phyloP scores from a whole-genome alignment of 352 stramenopile genomes.

The Globisporangium takayamanum region DNA sequence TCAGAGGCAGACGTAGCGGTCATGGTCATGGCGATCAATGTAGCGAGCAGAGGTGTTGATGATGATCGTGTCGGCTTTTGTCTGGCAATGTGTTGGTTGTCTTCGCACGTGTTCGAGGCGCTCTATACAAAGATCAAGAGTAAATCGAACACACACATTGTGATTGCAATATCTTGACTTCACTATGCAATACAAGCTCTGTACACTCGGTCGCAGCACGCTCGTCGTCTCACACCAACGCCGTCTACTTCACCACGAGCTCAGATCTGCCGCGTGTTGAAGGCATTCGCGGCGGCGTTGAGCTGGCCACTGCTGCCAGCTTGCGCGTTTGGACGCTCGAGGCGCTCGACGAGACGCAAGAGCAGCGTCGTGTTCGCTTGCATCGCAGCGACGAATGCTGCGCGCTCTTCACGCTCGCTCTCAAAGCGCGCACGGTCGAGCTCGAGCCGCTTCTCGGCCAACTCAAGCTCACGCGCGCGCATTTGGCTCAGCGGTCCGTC shows the following conservation, averaged over 20 bases:
- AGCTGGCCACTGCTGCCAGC: not conserved
- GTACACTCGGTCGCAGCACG: not conserved
- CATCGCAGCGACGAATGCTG: slow-evolving; percentile 7
- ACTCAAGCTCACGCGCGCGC: slow-evolving; percentile 6
- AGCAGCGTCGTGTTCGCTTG: slow-evolving; percentile 11
- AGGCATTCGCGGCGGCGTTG: not conserved
- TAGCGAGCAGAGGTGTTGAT: not conserved
- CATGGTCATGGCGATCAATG: not conserved
- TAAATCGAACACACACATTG: not conserved
- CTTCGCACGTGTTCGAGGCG: not conserved
- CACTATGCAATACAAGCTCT: not conserved
- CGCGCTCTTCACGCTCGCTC: slow-evolving; percentile 11
- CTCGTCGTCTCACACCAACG: not conserved
- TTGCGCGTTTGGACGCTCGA: slow-evolving; percentile 1
- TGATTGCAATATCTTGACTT: not conserved
- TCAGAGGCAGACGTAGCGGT: not conserved
- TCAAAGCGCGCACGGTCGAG: slow-evolving; percentile 10
- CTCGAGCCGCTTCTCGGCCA: slow-evolving; percentile 10
- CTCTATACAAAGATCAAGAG: not conserved
- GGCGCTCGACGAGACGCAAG: slow-evolving; percentile 10
- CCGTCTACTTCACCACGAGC: not conserved
- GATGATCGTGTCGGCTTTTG: not conserved
- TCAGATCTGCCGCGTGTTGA: not conserved
- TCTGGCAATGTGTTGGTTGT: no score
- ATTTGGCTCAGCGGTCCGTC: slow-evolving; percentile 1